phyloP scores from a whole-genome alignment of 306 rosid species.

The Urtica urens region DNA sequence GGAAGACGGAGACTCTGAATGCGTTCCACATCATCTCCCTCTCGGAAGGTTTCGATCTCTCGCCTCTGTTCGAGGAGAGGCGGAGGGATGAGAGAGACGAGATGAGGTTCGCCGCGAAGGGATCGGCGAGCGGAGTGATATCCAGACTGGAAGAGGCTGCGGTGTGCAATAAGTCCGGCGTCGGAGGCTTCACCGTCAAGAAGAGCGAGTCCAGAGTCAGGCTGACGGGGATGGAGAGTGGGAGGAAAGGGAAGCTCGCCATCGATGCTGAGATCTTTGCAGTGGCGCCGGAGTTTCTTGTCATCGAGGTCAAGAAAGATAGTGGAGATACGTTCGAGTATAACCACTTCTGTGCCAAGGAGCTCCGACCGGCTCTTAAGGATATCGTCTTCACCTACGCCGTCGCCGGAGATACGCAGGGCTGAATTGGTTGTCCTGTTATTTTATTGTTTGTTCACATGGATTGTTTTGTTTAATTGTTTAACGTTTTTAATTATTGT shows the following conservation, averaged over 20 bases:
- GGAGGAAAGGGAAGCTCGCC: constrained; percentile 65
- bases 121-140: constrained; percentile 75
- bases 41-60: constrained; percentile 78
- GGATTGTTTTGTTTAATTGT: neutral
- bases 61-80: constrained; percentile 79
- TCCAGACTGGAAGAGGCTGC: constrained; percentile 77
- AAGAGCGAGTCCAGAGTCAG: constrained; percentile 65
- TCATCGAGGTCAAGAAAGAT: constrained; percentile 89
- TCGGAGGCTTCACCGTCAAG: constrained; percentile 48
- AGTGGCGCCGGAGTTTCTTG: constrained; percentile 62
- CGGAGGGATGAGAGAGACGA: constrained; percentile 71
- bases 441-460: neutral
- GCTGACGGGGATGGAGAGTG: constrained; percentile 52
- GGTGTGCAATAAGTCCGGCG: constrained; percentile 39
- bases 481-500: neutral
- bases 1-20: constrained; percentile 43
- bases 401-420: constrained; percentile 29
- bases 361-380: constrained; percentile 87
- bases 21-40: constrained; percentile 73
- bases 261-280: constrained; percentile 81
- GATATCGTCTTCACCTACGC: constrained; percentile 61
- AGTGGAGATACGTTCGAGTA: constrained; percentile 81
- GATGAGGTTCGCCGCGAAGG: constrained; percentile 75
- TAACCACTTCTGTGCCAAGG: constrained; percentile 76
- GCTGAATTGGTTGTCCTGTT: constrained; percentile 16